phyloP scores from a whole-genome alignment of 2,329 filamentous ascomycete species.

The Colletotrichum melonis region DNA sequence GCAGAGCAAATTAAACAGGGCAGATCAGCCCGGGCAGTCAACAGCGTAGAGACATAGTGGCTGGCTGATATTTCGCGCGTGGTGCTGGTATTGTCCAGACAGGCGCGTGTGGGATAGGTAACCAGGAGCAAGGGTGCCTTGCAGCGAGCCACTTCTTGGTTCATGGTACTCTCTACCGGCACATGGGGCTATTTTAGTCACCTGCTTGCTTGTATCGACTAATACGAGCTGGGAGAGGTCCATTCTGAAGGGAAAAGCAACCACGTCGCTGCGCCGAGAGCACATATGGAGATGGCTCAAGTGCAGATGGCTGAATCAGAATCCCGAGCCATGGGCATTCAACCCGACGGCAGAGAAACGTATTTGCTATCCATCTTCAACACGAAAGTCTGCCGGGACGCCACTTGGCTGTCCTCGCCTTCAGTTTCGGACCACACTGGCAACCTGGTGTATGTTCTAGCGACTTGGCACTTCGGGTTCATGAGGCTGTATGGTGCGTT shows the following conservation, averaged over 20 bases:
- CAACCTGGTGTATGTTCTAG: neutral
- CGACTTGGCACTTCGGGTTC: neutral
- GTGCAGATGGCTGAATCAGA: neutral
- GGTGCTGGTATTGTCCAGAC: neutral
- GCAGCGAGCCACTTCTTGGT: slow-evolving; percentile 13
- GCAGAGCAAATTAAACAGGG: neutral
- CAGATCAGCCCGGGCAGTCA: neutral
- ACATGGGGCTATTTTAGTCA: slow-evolving; percentile 15
- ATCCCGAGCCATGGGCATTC: neutral
- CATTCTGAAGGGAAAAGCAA: slow-evolving; percentile 23
- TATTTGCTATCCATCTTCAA: neutral
- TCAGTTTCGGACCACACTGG: neutral
- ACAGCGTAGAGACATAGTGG: neutral
- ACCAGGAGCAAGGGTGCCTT: slow-evolving; percentile 1
- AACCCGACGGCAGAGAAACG: neutral
- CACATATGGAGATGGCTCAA: slow-evolving; percentile 3
- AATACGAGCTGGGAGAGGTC: slow-evolving; percentile 21
- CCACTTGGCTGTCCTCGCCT: slow-evolving; percentile 1
- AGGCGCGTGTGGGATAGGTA: neutral
- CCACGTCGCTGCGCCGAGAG: neutral
- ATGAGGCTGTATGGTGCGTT: neutral
- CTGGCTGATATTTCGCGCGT: neutral
- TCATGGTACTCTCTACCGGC: slow-evolving; percentile 2
- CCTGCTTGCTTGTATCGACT: neutral
- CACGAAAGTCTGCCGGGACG: neutral